These are phyloP conservation scores for Pittosporum tobira DNA, from an alignment of 129 eudicot species.

Conservation along the genomic window DNA sequence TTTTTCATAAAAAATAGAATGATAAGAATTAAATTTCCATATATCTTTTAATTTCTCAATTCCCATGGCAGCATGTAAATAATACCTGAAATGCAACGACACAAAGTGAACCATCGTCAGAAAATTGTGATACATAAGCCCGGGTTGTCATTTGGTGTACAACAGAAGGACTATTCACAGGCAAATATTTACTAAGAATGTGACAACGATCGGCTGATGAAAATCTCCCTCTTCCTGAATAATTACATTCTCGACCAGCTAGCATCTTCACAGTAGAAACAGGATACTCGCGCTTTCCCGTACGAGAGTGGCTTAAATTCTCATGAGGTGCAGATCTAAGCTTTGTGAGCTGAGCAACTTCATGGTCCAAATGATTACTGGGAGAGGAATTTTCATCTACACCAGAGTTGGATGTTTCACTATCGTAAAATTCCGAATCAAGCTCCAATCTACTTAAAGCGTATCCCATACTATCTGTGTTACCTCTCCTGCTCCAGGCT, in stretches of 20 bases:
- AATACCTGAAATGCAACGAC: slow-evolving; percentile 92
- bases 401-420: slow-evolving; percentile 31
- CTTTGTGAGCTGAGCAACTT: slow-evolving; percentile 69
- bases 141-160: slow-evolving; percentile 71
- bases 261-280: slow-evolving; percentile 73
- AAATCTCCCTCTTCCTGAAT: slow-evolving; percentile 74
- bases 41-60: neutral
- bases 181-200: slow-evolving; percentile 62
- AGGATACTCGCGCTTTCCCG: slow-evolving; percentile 35
- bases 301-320: slow-evolving; percentile 34
- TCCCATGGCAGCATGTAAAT: neutral
- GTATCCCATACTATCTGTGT: slow-evolving; percentile 56
- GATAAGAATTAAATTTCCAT: neutral
- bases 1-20: too few relatives aligned
- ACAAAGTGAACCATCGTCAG: slow-evolving; percentile 79
- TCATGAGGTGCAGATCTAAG: slow-evolving; percentile 54
- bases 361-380: slow-evolving; percentile 41
- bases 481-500: slow-evolving; percentile 23
- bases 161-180: slow-evolving; percentile 55
- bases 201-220: slow-evolving; percentile 64
- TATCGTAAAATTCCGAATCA: slow-evolving; percentile 42
- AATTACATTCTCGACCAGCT: slow-evolving; percentile 79
- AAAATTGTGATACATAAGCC: slow-evolving; percentile 88
- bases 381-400: slow-evolving; percentile 15
- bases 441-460: slow-evolving; percentile 57